Evolutionary conservation across 257 asterid species (phyloP).

Genomic region (Salvia miltiorrhiza): DNA sequence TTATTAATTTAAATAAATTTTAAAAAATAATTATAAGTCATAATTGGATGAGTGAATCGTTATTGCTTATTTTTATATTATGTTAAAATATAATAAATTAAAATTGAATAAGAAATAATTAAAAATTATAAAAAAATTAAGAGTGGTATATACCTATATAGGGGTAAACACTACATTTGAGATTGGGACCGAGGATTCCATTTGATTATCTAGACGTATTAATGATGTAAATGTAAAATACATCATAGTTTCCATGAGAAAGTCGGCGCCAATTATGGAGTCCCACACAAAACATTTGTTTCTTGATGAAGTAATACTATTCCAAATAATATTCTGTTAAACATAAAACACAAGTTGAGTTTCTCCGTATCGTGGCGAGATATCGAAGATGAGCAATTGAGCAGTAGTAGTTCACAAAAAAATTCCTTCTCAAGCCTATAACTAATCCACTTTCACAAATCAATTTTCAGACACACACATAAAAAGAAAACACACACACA

Average conservation of each 20-base stretch:
- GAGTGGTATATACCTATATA: too few species aligned
- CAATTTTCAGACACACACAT: background rate
- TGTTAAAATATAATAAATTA: too few species aligned
- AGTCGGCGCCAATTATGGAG: background rate
- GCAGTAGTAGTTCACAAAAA: background rate
- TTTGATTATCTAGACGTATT: too few species aligned
- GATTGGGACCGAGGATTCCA: too few species aligned
- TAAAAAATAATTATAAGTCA: too few species aligned
- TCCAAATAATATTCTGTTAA: background rate
- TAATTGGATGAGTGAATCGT: too few species aligned
- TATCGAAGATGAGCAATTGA: background rate
- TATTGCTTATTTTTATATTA: too few species aligned
- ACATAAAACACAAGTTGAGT: background rate
- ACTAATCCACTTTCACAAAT: background rate
- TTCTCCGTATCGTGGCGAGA: slow-evolving; percentile 6
- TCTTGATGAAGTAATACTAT: background rate
- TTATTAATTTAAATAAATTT: too few species aligned
- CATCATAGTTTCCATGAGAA: background rate
- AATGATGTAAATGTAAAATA: background rate
- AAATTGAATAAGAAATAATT: too few species aligned
- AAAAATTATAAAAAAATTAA: too few species aligned
- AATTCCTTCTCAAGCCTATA: slow-evolving; percentile 1
- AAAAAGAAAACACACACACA: background rate
- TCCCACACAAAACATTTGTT: background rate
- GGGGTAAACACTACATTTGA: too few species aligned